Base-by-base conservation (phyloP, 2,329 filamentous ascomycete species). In the Cryphonectria radicalis region DNA sequence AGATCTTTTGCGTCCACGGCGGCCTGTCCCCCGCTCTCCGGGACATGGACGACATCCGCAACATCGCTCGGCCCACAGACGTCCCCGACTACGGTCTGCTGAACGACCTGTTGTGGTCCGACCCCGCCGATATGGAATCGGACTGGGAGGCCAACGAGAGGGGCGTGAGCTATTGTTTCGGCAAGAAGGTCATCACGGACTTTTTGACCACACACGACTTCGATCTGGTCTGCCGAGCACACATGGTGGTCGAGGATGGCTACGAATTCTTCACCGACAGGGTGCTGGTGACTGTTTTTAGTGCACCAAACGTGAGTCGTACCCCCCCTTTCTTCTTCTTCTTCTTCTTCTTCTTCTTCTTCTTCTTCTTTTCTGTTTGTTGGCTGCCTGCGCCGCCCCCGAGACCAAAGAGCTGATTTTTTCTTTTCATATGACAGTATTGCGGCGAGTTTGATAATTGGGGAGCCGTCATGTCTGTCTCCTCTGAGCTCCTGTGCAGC, bases 401-500 rank as follows among this genome's bases (percentile, higher is more conserved):
- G 19, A 66, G 63, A 55, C 37, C 17, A 35, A 55, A n/a, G 40
- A 77, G 75, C 79, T 80, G 75, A 73, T 40, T 43, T 40, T 40
- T 40, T 40, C 10, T 40, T 1, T 10, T 10, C 76, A 77, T 71
- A 32, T 57, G 50, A 53, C 75, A 97, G 93, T 98, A 99, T 79
- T 99, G 96, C 77, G 96, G 96, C 75, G 96, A 99, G 81, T 99
- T 99, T 76, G 96, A 99, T 80, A 99, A 99, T 75, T 98, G 96
- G 94, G 96, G 96, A 28, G 96, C 96, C 19, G 95, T 98, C 75
- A 99, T 99, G 96, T 97, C 95, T 2, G 96, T 99, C 32, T 98
- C 94, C 1, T 90, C 89, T 19, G 96, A 98, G 81, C 84, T 99
- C 67, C 89, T 99, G 1, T 99, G 96, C 84, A 98, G 95, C 80